Conservation (phyloP, 768 basidiomycete species). For the Trametes coccinea region DNA sequence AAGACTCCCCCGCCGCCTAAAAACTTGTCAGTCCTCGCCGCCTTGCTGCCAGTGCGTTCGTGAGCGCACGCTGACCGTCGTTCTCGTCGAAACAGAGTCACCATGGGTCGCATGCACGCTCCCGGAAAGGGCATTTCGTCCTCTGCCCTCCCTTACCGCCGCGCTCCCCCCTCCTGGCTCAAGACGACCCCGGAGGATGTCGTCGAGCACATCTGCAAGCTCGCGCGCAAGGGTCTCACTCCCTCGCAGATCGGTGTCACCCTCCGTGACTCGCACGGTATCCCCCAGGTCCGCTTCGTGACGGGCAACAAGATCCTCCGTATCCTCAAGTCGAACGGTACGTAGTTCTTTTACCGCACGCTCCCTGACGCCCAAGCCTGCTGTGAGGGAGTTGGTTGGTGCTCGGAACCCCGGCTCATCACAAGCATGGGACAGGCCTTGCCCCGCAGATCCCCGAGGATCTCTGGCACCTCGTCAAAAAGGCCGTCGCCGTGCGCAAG, state of each 20-base stretch:
- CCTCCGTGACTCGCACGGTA: conserved; percentile 96
- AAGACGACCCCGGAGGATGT: conserved; percentile 96
- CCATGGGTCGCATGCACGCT: conserved; percentile 99
- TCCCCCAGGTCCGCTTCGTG: conserved; percentile 97
- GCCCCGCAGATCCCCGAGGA: conserved; percentile 98
- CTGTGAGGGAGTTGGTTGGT: conserved; percentile 14
- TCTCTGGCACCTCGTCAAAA: conserved; percentile 99
- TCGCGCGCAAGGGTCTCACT: conserved; percentile 95
- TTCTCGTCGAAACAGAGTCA: conserved; percentile 29
- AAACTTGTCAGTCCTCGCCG: conserved; percentile 37
- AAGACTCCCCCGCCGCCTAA: conserved; percentile 40
- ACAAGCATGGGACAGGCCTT: conserved; percentile 70
- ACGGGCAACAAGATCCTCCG: conserved; percentile 99
- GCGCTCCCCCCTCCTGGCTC: conserved; percentile 93
- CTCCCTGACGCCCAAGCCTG: conserved; percentile 15
- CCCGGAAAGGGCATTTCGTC: conserved; percentile 99
- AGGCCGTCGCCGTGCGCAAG: conserved; percentile 98
- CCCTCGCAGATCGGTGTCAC: conserved; percentile 98
- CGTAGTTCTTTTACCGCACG: conserved; percentile 31
- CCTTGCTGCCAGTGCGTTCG: conserved; percentile 12
- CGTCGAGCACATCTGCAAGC: conserved; percentile 94
- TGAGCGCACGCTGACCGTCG: conserved; percentile 12
- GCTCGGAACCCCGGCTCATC: not conserved
- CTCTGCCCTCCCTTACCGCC: conserved; percentile 97
- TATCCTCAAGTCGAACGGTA: conserved; percentile 93